Evolutionary conservation across 1,139 yeast genomes (phyloP).

Genomic region (Hansenula lynferdii): DNA sequence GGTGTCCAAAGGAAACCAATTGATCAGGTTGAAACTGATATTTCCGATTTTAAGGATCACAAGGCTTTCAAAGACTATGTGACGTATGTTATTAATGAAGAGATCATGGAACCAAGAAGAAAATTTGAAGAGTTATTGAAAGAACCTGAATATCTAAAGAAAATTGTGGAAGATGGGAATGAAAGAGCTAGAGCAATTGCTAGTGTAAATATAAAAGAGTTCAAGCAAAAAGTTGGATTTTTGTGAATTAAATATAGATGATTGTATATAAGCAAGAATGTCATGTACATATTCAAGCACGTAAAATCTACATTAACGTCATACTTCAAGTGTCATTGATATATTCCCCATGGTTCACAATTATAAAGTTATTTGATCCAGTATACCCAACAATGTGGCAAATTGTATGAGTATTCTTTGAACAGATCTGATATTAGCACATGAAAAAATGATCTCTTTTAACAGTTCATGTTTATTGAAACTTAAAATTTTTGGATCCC

Average conservation of each 20-base stretch:
- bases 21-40: constrained; percentile 35
- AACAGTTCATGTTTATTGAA: constrained; percentile 57
- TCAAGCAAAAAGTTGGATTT: constrained; percentile 61
- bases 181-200: constrained; percentile 64
- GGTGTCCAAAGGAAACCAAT: constrained; percentile 56
- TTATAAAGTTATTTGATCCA: constrained; percentile 18
- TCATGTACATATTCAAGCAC: too few species aligned
- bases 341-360: background rate
- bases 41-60: constrained; percentile 42
- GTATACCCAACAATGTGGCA: constrained; percentile 29
- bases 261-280: too few species aligned
- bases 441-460: constrained; percentile 59
- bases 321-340: too few species aligned
- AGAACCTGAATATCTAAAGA: constrained; percentile 49
- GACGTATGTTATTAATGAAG: constrained; percentile 56
- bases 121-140: constrained; percentile 47
- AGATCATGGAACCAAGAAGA: constrained; percentile 52
- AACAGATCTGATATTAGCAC: constrained; percentile 77
- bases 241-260: too few species aligned
- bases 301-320: too few species aligned
- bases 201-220: constrained; percentile 45
- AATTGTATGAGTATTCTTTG: constrained; percentile 62
- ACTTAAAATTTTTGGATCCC: constrained; percentile 52
- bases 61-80: constrained; percentile 68
- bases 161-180: constrained; percentile 54